A percentile compares a stretch with the other conserved stretches of the same genome.
Conservation (phyloP, 495 filamentous ascomycete genomes). For the Tuber calosporum region DNA sequence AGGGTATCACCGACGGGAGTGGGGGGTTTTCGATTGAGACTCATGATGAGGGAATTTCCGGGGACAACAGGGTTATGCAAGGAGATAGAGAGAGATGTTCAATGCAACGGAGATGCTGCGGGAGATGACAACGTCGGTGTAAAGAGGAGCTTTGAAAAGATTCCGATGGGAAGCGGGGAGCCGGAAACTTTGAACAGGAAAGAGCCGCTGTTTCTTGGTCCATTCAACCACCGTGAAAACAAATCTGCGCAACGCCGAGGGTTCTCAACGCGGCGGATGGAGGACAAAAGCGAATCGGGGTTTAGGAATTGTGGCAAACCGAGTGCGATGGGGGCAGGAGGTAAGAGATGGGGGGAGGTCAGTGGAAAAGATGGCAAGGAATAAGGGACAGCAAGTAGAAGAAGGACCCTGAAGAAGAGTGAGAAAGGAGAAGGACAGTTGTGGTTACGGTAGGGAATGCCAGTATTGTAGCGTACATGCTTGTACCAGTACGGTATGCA, state of each 20-base stretch:
- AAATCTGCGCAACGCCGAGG: not conserved
- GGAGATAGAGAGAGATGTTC: constrained; percentile 14
- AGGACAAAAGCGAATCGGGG: not conserved
- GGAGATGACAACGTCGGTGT: constrained; percentile 2
- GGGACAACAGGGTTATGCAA: constrained; percentile 1
- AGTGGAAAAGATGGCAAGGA: not conserved
- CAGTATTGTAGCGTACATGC: not conserved
- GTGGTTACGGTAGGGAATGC: not conserved
- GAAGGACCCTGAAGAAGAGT: constrained; percentile 1
- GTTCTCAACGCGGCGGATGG: not conserved
- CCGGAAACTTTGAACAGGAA: constrained; percentile 21
- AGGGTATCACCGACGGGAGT: not conserved
- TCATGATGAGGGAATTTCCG: constrained; percentile 26
- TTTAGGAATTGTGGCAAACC: not conserved
- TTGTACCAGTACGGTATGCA: not conserved
- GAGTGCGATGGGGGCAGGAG: not conserved
- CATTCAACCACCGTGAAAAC: constrained; percentile 21
- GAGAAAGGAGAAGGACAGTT: constrained; percentile 1
- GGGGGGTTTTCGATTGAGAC: constrained; percentile 19
- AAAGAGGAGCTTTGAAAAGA: constrained; percentile 9
- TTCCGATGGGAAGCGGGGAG: constrained; percentile 13
- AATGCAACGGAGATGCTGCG: not conserved
- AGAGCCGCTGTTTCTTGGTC: constrained; percentile 32
- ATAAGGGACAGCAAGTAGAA: not conserved
- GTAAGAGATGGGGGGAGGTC: not conserved